Evolutionary conservation across 2,329 filamentous ascomycete genomes (phyloP), one percentile per base, ranked within the genome.

Genomic region (Aspergillus amoenus): DNA sequence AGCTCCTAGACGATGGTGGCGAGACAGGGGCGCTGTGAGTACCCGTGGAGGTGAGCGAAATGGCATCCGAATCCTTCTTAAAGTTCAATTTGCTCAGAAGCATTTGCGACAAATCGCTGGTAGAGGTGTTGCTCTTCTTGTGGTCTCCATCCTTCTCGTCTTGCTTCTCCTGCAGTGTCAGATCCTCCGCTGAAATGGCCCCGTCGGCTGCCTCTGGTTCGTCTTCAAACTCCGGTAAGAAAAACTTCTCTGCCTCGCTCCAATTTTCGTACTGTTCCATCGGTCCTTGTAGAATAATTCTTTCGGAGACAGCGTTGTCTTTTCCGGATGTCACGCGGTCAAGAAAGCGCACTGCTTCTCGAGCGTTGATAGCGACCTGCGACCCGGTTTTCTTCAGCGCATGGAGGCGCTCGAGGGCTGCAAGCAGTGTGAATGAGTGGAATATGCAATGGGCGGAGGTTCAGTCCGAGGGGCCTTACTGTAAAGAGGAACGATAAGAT

Each of bases 311-410:
- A 18, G 76, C 71, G 49, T 73, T 74, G 56, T 77, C 76, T 62
- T 78, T 77, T 45, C 78, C 76, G 50, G 78, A 78, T 39, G 79
- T 79, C 40, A 78, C 75, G 54, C 78, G 76, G 58, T 82, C 79
- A 63, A 82, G 79, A 62, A 79, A 81, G 56, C 79, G 79, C 59
- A 81, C 76, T 11, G 79, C 76, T 68, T 81, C 79, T 50, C 79
- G 77, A 44, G 79, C 78, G 65, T 81, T 81, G 61, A 79, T 73
- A 52, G 78, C 79, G 62, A 76, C 69, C 64, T 78, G 76, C 34
- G 77, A 78, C 48, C 73, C 71, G 52, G 76, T 73, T 62, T 76
- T 74, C 65, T 78, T 79, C 62, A 79, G 65, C 53, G 72, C 66
- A 59, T 77, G 76, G 46, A 79, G 75, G 50, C 77, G 77, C 62